Base-by-base conservation (phyloP, 495 filamentous ascomycete genomes). In the Alectoria sarmentosa region DNA sequence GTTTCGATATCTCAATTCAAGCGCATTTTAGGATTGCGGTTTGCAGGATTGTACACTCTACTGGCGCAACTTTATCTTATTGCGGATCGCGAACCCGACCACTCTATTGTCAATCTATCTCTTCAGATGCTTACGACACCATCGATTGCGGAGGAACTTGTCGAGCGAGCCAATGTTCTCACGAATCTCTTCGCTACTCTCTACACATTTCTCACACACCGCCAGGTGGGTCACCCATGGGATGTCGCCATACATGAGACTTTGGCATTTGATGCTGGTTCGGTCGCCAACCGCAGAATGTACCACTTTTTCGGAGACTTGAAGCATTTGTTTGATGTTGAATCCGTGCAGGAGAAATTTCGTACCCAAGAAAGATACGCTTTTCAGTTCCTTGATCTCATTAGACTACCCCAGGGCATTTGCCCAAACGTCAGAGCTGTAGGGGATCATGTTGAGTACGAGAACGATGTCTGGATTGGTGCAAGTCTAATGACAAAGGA, bases 391-490 rank as follows among this genome's bases (percentile, higher is more conserved):
- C 79, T 99, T 32, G 95, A 99, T 70, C 79, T 99, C 5, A 91
- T 96, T 66, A 95, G 96, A 69, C 80, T 99, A 39, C 91, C 95
- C 59, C 94, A 99, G 75, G 94, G 94, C 1, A 96, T 98, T 48
- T 96, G 93, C 69, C 95, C 94, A 19, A 99, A 98, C 69, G 77
- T 91, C 8, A 84, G 94, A 64, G 93, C 92, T 2, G 86, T 96
- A 38, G 90, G 89, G 28, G 94, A 99, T 66, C 94, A 99, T 71
- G 89, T 99, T 10, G 95, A 98, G 71, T 99, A 97, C 70, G 94
- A 99, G 74, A 94, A 92, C 9, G 94, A 99, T 71, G 88, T 91
- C 37, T 99, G 94, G 94, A 97, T 99, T 57, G 94, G 88, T 68
- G 94, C 95, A 1, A 93, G 91, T 11, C 83, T 99, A 48, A 88